Percentiles rank a stretch among this genome's conserved stretches.
These are phyloP conservation scores for Xylariaceae sp. DNA, from an alignment of 2,329 filamentous ascomycete species.

Conservation along the genomic window DNA sequence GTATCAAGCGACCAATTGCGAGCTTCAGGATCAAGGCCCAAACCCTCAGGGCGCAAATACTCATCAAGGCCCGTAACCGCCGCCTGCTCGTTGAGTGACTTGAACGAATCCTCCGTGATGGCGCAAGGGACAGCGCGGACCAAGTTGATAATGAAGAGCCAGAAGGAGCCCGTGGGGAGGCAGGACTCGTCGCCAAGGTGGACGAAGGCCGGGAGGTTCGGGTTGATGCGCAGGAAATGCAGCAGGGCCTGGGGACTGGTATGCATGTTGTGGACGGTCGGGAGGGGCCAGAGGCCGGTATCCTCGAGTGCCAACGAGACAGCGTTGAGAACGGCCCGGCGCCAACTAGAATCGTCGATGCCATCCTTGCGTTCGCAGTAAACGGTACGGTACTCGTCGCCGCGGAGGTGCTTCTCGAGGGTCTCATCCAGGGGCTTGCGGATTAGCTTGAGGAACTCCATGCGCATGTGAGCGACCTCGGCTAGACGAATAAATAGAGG, in stretches of 20 bases:
- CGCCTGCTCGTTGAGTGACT: not conserved
- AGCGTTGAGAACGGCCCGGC: not conserved
- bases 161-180: conserved; percentile 9
- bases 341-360: conserved; percentile 11
- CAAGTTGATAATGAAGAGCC: conserved; percentile 1
- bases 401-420: conserved; percentile 14
- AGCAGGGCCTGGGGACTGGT: conserved; percentile 7
- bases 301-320: conserved; percentile 5
- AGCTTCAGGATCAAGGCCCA: no score
- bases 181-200: conserved; percentile 7
- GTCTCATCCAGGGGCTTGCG: conserved; percentile 9
- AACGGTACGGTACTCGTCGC: not conserved
- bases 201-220: conserved; percentile 12
- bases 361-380: conserved; percentile 12
- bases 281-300: conserved; percentile 13
- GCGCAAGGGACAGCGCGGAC: not conserved
- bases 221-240: conserved; percentile 10
- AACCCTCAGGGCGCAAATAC: no score
- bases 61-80: not conserved
- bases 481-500: not conserved
- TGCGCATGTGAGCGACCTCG: conserved; percentile 11
- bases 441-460: conserved; percentile 12
- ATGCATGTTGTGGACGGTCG: conserved; percentile 1
- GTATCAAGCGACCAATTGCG: no score
- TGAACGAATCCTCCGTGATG: no score